Evolutionary conservation across 148 eudicot genomes (phyloP).

Genomic region (Camellia japonica): DNA sequence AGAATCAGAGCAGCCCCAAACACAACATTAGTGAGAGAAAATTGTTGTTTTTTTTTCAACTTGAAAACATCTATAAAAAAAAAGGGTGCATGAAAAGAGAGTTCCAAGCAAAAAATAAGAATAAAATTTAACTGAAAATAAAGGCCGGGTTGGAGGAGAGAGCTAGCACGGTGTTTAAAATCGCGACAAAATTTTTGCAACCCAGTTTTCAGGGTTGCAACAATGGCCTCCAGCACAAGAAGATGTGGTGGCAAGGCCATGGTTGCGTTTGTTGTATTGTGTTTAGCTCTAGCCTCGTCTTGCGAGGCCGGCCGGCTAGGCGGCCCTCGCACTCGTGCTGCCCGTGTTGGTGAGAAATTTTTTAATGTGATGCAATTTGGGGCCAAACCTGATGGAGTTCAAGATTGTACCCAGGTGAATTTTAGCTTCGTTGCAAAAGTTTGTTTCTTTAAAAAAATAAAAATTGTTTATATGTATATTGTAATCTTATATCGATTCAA

Average conservation of each 20-base stretch:
- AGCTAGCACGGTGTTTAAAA: not conserved
- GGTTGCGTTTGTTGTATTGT: conserved; percentile 12
- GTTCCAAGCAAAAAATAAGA: not conserved
- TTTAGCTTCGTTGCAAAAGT: not conserved
- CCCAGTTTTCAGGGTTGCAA: not conserved
- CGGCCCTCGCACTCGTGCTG: not conserved
- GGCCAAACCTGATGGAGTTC: conserved; percentile 36
- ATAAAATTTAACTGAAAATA: not conserved
- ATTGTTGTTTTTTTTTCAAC: not conserved
- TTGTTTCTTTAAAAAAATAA: not conserved
- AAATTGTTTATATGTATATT: not conserved
- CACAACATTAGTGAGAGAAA: not conserved
- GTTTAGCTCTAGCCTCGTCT: conserved; percentile 20
- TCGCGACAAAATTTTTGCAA: not conserved
- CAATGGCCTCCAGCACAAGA: conserved; percentile 10
- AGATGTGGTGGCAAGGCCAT: conserved; percentile 4
- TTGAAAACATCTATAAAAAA: not conserved
- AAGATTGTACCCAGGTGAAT: conserved; percentile 27
- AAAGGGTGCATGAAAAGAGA: not conserved
- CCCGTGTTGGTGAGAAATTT: conserved; percentile 22
- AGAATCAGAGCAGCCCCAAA: not conserved
- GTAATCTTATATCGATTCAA: not conserved
- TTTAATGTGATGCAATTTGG: conserved; percentile 47
- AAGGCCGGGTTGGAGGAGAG: not conserved
- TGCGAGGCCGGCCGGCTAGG: conserved; percentile 12